Conservation (phyloP, 73 alveolate genomes). For the Stentor coeruleus region DNA sequence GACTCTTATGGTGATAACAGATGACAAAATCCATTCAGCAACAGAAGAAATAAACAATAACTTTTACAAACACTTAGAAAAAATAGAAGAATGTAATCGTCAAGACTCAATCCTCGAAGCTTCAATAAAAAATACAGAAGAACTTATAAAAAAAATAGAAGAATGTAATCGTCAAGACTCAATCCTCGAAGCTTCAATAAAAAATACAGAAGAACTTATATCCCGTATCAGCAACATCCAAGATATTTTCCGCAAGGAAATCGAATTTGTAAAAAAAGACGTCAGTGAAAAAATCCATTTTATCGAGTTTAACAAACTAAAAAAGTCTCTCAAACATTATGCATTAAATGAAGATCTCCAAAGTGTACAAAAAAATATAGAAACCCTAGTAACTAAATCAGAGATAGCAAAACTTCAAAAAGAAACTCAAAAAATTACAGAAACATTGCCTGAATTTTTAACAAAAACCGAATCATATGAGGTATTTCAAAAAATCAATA, state of each 20-base stretch:
- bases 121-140: background rate
- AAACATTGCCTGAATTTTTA: background rate
- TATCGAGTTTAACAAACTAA: background rate
- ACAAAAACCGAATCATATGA: background rate
- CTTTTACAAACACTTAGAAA: too few relatives aligned
- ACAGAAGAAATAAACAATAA: too few relatives aligned
- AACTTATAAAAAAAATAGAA: too few relatives aligned
- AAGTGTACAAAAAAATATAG: background rate
- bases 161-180: background rate
- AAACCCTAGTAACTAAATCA: background rate
- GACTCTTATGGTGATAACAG: too few relatives aligned
- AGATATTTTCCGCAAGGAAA: background rate
- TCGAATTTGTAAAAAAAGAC: background rate
- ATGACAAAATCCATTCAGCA: too few relatives aligned
- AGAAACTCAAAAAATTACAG: background rate
- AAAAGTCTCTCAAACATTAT: background rate
- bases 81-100: too few relatives aligned
- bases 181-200: background rate
- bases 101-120: background rate
- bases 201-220: background rate
- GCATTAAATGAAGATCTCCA: background rate
- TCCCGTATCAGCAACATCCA: background rate
- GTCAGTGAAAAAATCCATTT: background rate
- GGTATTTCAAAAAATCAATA: background rate
- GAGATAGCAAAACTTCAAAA: background rate